Base-by-base conservation (phyloP, 2,329 filamentous ascomycete genomes). In the Xylaria sp. region DNA sequence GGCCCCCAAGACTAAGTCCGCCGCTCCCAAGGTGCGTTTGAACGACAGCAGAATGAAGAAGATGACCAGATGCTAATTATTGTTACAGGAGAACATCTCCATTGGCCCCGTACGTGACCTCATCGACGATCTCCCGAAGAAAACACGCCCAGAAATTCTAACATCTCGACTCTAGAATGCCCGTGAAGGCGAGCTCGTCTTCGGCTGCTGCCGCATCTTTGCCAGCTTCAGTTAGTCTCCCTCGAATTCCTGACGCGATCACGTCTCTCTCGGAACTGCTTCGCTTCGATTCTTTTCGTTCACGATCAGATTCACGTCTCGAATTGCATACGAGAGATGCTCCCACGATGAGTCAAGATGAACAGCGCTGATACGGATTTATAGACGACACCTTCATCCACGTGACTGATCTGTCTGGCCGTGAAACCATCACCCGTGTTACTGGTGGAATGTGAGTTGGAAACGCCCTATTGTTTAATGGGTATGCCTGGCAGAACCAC, bases 351-450 rank as follows among this genome's bases (percentile, higher is more conserved):
- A 10, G 5, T 30, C 23, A 30, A 6, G 4, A 23, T 8, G 47
- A 30, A 3, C 34, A 30, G 34, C 19, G 16, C 63, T 64, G 55
- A 64, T 46, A 23, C 10, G 13, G 23, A 42, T 18, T 57, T 34
- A 5, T 54, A 65, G 63, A 92, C 82, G 89, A 92, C 75, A 92
- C 89, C 77, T 92, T 92, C 83, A 94, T 99, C 78, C 94, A 99
- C 84, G 91, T 99, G 78, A 99, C 94, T 84, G 94, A 97, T 96
- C 91, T 99, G 55, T 65, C 63, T 30, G 94, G 94, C 83, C 94
- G 94, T 82, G 94, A 99, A 90, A 99, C 95, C 83, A 97, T 99
- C 84, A 91, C 87, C 87, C 92, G 94, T 91, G 93, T 99, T 72
- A 99, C 95, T 75, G 94, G 95, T 84, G 95, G 95, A 78, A 99